phyloP scores from a whole-genome alignment of 257 asterid genomes.

The Fraxinus americana region DNA sequence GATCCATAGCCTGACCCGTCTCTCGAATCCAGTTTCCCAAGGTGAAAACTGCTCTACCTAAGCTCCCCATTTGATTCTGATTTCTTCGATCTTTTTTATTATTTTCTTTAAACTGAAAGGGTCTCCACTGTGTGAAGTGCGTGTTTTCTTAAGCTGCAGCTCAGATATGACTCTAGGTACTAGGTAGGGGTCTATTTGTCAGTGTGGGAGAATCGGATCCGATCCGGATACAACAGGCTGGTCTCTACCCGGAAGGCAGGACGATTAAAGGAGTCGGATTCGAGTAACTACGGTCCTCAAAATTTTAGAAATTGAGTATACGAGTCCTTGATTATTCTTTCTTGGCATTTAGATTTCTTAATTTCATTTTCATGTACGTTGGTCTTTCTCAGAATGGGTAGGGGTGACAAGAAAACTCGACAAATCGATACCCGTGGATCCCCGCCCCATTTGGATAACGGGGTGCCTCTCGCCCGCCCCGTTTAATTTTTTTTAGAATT shows the following conservation, averaged over 20 bases:
- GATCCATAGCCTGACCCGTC: slow-evolving; percentile 1
- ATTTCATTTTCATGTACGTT: too few species aligned
- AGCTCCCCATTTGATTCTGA: slow-evolving; percentile 5
- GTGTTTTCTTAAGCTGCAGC: neutral
- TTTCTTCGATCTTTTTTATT: neutral
- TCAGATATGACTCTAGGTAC: too few species aligned
- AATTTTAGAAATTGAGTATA: neutral
- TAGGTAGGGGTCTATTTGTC: neutral
- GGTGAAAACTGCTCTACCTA: slow-evolving; percentile 3
- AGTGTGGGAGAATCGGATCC: neutral
- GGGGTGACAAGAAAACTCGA: too few species aligned
- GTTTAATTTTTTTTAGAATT: too few species aligned
- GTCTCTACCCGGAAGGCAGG: neutral
- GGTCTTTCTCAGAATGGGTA: neutral
- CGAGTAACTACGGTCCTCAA: neutral
- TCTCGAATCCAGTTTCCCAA: slow-evolving; percentile 7
- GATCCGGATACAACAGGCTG: neutral
- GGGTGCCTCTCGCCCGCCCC: too few species aligned
- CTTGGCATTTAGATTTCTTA: neutral
- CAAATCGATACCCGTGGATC: too few species aligned
- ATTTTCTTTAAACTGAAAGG: neutral
- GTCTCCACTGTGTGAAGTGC: neutral
- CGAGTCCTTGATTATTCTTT: neutral
- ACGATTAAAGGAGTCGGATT: neutral
- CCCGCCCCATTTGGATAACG: too few species aligned